Evolutionary conservation across 2,329 filamentous ascomycete genomes (phyloP), one percentile per base, ranked within the genome.

Genomic region (Ophiosphaerella narmari): DNA sequence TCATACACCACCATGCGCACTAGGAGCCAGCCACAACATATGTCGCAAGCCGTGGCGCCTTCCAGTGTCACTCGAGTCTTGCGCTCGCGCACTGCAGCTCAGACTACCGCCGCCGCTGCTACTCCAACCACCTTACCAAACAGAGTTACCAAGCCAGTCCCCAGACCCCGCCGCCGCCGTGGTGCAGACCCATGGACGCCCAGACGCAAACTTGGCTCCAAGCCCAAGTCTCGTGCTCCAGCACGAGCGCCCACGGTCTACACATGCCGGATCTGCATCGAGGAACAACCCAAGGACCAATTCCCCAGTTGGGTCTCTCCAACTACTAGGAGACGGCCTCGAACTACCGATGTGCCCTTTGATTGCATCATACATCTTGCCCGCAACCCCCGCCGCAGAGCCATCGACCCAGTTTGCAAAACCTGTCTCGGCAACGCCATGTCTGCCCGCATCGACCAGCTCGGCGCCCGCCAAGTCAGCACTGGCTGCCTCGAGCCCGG

Each of bases 181-280:
- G 46, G 49, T n/a, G 48, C 46, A 26, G 64, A 67, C 23, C 59
- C 60, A 16, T 65, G 63, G 62, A 41, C 50, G 9, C 52, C 62
- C 24, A 65, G 57, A 39, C 57, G 60, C 46, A 67, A 61, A 18
- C 46, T 41, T 18, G 57, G 52, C 13, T 40, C 53, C 5, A 51
- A 48, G 32, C 54, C 54, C 3, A 50, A 35, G 14, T 38, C 48
- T 24, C 36, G 29, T 4, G 44, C 52, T 16, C 54, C 54, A 24
- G 26, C 49, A 24, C 50, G 54, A 24, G 54, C 56, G 11, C 46
- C 52, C 4, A 55, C 56, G 23, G 59, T 65, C 41, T 63, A 50
- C 46, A 65, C 58, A n/a, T 67, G 63, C 45, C 59, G 62, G 0
- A 65, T 65, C 9, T 67, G 63, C 35, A 55, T 62, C 21, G 57